Evolutionary conservation across 2,329 filamentous ascomycete genomes (phyloP).

Genomic region (Pseudogymnoascus sp.): DNA sequence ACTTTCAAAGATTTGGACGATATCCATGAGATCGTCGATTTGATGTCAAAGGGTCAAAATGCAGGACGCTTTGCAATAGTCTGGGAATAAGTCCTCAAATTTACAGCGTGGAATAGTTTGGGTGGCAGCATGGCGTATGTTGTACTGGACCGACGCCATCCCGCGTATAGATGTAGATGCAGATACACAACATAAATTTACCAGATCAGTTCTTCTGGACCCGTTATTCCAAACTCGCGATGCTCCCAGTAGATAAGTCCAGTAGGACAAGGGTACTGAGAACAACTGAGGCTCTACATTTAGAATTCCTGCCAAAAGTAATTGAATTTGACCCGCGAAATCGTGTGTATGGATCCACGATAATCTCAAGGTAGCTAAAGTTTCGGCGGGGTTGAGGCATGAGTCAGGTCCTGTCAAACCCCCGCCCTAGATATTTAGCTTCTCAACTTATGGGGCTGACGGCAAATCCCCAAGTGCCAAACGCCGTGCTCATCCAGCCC

Average conservation of each 20-base stretch:
- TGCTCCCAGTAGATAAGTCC: not conserved
- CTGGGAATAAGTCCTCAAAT: not conserved
- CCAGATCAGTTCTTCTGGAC: not conserved
- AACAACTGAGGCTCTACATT: not conserved
- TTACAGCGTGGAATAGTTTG: not conserved
- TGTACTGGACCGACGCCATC: not conserved
- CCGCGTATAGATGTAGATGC: not conserved
- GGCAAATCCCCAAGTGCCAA: not conserved
- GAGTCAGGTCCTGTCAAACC: not conserved
- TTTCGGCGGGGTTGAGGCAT: not conserved
- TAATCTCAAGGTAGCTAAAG: not conserved
- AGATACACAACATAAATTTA: not conserved
- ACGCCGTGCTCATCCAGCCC: not conserved
- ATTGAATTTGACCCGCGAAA: not conserved
- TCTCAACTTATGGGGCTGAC: not conserved
- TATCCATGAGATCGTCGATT: constrained; percentile 18
- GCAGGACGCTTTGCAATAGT: constrained; percentile 15
- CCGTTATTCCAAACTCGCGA: not conserved
- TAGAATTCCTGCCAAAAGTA: not conserved
- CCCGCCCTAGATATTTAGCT: not conserved
- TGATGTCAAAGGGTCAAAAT: constrained; percentile 14
- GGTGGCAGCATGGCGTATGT: not conserved
- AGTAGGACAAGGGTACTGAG: not conserved
- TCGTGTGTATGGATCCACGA: not conserved
- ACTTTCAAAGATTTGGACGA: constrained; percentile 16